Percentiles rank a stretch among this genome's conserved stretches.
Conservation (phyloP, 2,329 filamentous ascomycete species). For the Aspergillus sp. region DNA sequence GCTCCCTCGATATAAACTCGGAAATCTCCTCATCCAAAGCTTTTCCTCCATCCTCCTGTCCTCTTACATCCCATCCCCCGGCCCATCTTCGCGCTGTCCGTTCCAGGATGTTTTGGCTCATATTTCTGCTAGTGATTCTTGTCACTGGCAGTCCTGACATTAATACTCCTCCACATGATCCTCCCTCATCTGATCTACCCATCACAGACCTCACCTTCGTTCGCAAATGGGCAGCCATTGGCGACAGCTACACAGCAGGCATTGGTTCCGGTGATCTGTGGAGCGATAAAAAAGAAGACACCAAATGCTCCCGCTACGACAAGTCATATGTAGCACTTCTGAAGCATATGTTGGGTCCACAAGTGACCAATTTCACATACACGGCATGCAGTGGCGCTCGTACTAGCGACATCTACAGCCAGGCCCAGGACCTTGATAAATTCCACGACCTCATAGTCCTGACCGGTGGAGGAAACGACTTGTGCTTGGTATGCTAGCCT, state of each 20-base stretch:
- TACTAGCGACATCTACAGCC: conserved; percentile 5
- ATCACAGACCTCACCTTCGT: conserved; percentile 28
- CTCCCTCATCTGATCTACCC: not conserved
- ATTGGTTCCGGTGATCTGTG: conserved; percentile 32
- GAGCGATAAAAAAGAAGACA: conserved; percentile 29
- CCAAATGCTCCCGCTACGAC: conserved; percentile 24
- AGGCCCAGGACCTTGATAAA: conserved; percentile 25
- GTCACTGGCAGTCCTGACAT: not conserved
- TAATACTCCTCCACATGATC: not conserved
- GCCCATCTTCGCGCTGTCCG: no score
- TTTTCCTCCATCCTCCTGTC: no score
- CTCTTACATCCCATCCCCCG: no score
- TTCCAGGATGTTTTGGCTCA: not conserved
- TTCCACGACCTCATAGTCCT: conserved; percentile 41
- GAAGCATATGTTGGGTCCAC: not conserved
- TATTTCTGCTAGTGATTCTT: not conserved
- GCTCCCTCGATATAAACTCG: no score
- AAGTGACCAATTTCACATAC: conserved; percentile 3
- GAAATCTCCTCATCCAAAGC: no score
- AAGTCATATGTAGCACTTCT: conserved; percentile 9
- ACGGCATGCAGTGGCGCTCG: conserved; percentile 13
- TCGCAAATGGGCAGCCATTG: conserved; percentile 38
- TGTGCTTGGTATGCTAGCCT: conserved; percentile 34
- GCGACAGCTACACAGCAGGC: conserved; percentile 44
- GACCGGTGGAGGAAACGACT: conserved; percentile 44